Evolutionary conservation across 78 protist species (phyloP).

Genomic region (Dictyostelium brefeldianum): DNA sequence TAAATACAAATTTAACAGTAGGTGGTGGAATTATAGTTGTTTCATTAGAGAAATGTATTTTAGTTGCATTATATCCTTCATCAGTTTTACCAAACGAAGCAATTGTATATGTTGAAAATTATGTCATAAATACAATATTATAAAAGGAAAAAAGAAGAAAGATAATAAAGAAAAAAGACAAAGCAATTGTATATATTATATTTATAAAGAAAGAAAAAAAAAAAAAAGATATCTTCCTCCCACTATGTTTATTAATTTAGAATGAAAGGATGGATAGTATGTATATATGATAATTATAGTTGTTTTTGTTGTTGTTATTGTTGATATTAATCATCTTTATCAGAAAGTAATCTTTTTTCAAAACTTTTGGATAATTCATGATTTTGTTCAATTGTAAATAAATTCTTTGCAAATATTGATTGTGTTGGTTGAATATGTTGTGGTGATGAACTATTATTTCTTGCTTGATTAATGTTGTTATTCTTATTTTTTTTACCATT

Average conservation of each 20-base stretch:
- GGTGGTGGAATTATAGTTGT: slow-evolving; percentile 73
- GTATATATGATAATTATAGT: too few species aligned
- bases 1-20: slow-evolving; percentile 51
- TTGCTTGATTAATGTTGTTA: neutral
- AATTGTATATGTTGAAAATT: slow-evolving; percentile 52
- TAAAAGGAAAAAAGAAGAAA: neutral
- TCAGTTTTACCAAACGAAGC: slow-evolving; percentile 43
- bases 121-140: slow-evolving; percentile 53
- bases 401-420: slow-evolving; percentile 18
- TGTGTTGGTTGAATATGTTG: slow-evolving; percentile 24
- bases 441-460: neutral
- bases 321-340: neutral
- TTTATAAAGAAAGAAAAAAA: too few species aligned
- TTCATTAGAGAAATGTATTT: slow-evolving; percentile 38
- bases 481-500: neutral
- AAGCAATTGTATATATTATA: too few species aligned
- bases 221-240: too few species aligned
- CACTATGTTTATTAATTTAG: too few species aligned
- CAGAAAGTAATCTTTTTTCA: neutral
- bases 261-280: too few species aligned
- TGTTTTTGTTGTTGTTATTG: too few species aligned
- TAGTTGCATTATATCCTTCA: slow-evolving; percentile 62
- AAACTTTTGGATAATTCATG: neutral
- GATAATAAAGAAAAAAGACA: too few species aligned
- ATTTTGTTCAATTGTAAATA: slow-evolving; percentile 9